phyloP scores from a whole-genome alignment of 1,284 basidiomycete genomes.

The Exobasidium cylindrosporum region DNA sequence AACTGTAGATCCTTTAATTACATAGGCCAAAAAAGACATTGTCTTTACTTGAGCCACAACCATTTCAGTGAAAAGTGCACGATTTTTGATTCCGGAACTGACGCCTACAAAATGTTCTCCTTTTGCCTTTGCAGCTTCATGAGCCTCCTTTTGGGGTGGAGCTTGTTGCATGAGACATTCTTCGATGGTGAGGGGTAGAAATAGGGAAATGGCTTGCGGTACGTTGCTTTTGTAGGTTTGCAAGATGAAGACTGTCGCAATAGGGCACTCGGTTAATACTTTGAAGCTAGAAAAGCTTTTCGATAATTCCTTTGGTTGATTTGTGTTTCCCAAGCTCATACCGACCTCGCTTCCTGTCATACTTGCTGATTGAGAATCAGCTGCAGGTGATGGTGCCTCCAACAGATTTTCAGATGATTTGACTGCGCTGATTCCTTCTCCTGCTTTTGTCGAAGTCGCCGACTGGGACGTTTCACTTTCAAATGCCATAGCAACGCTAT shows the following conservation, averaged over 20 bases:
- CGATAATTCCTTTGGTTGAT: conserved; percentile 35
- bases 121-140: conserved; percentile 75
- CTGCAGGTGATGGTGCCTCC: conserved; percentile 13
- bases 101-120: conserved; percentile 80
- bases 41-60: conserved; percentile 81
- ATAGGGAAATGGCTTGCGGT: conserved; percentile 67
- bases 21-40: conserved; percentile 88
- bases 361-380: conserved; percentile 21
- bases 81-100: conserved; percentile 66
- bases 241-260: conserved; percentile 86
- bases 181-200: conserved; percentile 62
- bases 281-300: conserved; percentile 70
- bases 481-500: conserved; percentile 74
- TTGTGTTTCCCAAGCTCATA: conserved; percentile 6
- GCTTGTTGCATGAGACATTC: conserved; percentile 60
- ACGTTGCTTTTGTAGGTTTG: conserved; percentile 73
- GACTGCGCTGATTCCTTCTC: background rate
- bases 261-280: conserved; percentile 88
- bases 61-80: conserved; percentile 79
- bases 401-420: background rate
- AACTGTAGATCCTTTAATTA: conserved; percentile 71
- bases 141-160: conserved; percentile 78
- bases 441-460: conserved; percentile 1
- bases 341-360: conserved; percentile 15
- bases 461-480: conserved; percentile 41